Conservation (phyloP, 257 asterid species). For the Rhazya stricta region DNA sequence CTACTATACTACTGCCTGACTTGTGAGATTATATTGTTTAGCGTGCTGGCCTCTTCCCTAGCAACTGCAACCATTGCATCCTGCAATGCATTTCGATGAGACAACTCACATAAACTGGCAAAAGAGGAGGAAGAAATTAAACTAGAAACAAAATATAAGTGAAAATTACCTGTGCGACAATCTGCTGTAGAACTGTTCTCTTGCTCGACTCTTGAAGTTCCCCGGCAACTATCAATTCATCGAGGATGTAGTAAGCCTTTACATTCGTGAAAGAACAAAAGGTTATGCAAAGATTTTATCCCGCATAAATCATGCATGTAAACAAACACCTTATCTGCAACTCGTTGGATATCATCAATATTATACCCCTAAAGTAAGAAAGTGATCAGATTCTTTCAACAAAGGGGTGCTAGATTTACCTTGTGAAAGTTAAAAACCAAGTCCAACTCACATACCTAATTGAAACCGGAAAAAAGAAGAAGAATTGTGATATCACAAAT, state of each 20-base stretch:
- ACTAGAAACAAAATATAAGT: neutral
- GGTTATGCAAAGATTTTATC: neutral
- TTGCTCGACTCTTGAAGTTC: neutral
- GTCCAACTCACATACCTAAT: slow-evolving; percentile 6
- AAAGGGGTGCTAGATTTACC: neutral
- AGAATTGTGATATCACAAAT: neutral
- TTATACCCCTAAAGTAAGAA: neutral
- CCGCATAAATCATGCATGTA: no score
- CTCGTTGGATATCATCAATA: neutral
- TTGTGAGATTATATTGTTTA: neutral
- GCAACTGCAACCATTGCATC: neutral
- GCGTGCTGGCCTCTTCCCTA: neutral
- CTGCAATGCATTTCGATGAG: neutral
- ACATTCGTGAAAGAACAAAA: neutral
- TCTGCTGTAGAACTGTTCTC: neutral
- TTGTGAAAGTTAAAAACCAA: slow-evolving; percentile 3
- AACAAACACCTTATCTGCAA: no score
- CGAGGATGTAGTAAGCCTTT: neutral
- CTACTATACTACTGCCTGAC: neutral
- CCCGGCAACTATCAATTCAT: neutral
- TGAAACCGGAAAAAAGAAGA: neutral
- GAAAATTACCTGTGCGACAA: neutral
- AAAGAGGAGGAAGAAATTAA: neutral
- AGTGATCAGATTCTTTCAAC: neutral
- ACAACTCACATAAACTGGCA: neutral